A percentile compares a stretch with the other conserved stretches of the same genome.
Evolutionary conservation across 2,329 filamentous ascomycete species (phyloP).

Genomic region (Coniochaeta sp.): DNA sequence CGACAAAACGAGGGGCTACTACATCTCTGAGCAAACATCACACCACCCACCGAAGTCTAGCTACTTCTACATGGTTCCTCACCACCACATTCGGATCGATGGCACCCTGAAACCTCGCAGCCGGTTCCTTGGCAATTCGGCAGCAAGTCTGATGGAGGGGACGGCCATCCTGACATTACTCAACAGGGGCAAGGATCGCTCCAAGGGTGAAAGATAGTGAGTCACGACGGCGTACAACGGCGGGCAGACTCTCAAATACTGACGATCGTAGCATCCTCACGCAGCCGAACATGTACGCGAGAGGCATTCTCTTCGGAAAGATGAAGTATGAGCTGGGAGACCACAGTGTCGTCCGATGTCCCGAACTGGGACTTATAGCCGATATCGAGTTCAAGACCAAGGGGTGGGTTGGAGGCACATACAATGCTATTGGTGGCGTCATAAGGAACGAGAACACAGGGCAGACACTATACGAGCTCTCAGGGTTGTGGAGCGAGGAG

Average conservation of each 20-base stretch:
- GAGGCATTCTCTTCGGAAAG: constrained; percentile 93
- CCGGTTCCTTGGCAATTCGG: constrained; percentile 93
- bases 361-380: constrained; percentile 76
- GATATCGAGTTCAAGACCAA: constrained; percentile 99
- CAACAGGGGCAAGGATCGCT: constrained; percentile 62
- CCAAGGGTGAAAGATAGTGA: constrained; percentile 79
- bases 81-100: constrained; percentile 90
- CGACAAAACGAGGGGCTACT: constrained; percentile 80
- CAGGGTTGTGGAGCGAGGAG: constrained; percentile 87
- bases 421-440: constrained; percentile 87
- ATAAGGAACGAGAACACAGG: constrained; percentile 86
- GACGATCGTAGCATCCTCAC: constrained; percentile 67
- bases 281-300: constrained; percentile 98
- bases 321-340: constrained; percentile 99
- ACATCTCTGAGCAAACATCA: constrained; percentile 95
- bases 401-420: constrained; percentile 91
- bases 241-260: neutral
- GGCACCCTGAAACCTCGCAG: constrained; percentile 91
- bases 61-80: constrained; percentile 97
- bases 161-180: constrained; percentile 78
- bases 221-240: constrained; percentile 23
- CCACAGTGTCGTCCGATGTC: constrained; percentile 86
- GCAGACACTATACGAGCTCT: constrained; percentile 83
- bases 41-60: constrained; percentile 98
- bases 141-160: constrained; percentile 96